These are phyloP conservation scores for Cytospora piceae DNA, from an alignment of 2,329 filamentous ascomycete species.

Conservation along the genomic window DNA sequence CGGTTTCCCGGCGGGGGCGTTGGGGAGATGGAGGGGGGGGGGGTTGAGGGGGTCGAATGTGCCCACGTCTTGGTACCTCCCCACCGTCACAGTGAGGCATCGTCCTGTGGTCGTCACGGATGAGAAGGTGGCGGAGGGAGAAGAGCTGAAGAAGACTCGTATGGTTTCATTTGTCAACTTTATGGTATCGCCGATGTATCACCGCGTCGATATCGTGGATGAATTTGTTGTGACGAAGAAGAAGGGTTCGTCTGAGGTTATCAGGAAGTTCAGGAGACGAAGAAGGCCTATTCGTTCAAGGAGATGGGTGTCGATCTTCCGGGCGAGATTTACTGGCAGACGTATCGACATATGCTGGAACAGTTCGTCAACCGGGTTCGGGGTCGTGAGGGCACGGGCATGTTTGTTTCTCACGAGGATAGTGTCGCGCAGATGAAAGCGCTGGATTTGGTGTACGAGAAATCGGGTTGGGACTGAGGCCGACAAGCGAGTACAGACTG, in stretches of 20 bases:
- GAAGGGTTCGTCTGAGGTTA: slow-evolving; percentile 29
- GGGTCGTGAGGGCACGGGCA: slow-evolving; percentile 41
- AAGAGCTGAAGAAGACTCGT: slow-evolving; percentile 36
- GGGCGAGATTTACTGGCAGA: slow-evolving; percentile 46
- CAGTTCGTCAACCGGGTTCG: slow-evolving; percentile 52
- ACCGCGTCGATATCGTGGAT: slow-evolving; percentile 44
- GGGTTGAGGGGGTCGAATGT: slow-evolving; percentile 34
- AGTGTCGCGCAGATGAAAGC: slow-evolving; percentile 50
- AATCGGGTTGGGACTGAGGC: slow-evolving; percentile 37
- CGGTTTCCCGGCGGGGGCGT: slow-evolving; percentile 45
- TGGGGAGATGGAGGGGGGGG: slow-evolving; percentile 39
- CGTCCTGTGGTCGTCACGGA: slow-evolving; percentile 35
- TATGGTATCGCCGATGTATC: slow-evolving; percentile 37
- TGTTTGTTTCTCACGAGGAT: slow-evolving; percentile 48
- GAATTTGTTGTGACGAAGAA: slow-evolving; percentile 39
- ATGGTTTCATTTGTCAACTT: slow-evolving; percentile 39
- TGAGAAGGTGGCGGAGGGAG: slow-evolving; percentile 29
- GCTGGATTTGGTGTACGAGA: slow-evolving; percentile 52
- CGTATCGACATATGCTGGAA: slow-evolving; percentile 52
- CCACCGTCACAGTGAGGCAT: slow-evolving; percentile 33
- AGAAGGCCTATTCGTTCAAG: slow-evolving; percentile 42
- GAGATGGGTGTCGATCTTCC: slow-evolving; percentile 39
- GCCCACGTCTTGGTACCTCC: slow-evolving; percentile 29
- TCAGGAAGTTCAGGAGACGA: slow-evolving; percentile 36
- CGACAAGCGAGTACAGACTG: slow-evolving; percentile 14